Percentiles rank a stretch among this genome's conserved stretches.
phyloP scores from a whole-genome alignment of 495 filamentous ascomycete species.

The Aspergillus asperescens region DNA sequence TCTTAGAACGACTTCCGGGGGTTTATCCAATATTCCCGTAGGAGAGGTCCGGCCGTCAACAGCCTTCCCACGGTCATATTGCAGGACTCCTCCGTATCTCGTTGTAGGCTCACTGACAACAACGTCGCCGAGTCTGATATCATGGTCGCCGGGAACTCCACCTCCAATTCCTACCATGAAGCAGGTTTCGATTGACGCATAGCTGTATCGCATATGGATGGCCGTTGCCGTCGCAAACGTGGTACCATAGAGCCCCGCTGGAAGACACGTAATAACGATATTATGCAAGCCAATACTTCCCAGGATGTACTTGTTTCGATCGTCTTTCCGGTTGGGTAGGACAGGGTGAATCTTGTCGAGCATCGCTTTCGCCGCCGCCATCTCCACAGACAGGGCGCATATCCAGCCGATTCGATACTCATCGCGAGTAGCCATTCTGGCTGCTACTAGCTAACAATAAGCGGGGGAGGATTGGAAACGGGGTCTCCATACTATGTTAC shows the following conservation, averaged over 20 bases:
- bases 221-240: neutral
- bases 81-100: neutral
- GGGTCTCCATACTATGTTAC: too few species aligned
- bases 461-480: neutral
- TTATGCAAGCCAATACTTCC: slow-evolving; percentile 1
- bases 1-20: neutral
- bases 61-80: slow-evolving; percentile 5
- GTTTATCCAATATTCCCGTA: neutral
- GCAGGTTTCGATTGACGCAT: neutral
- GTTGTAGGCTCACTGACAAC: neutral
- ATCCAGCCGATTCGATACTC: slow-evolving; percentile 4
- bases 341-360: neutral
- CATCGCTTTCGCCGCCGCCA: neutral
- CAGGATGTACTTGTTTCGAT: neutral
- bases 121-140: slow-evolving; percentile 5
- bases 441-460: neutral
- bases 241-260: neutral
- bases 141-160: neutral
- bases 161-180: slow-evolving; percentile 6
- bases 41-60: neutral
- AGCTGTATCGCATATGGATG: neutral
- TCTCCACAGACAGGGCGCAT: neutral
- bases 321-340: neutral
- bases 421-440: neutral
- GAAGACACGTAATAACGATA: slow-evolving; percentile 1